These are phyloP conservation scores for Leccinum uliginosum DNA, from an alignment of 768 basidiomycete genomes.

Conservation along the genomic window DNA sequence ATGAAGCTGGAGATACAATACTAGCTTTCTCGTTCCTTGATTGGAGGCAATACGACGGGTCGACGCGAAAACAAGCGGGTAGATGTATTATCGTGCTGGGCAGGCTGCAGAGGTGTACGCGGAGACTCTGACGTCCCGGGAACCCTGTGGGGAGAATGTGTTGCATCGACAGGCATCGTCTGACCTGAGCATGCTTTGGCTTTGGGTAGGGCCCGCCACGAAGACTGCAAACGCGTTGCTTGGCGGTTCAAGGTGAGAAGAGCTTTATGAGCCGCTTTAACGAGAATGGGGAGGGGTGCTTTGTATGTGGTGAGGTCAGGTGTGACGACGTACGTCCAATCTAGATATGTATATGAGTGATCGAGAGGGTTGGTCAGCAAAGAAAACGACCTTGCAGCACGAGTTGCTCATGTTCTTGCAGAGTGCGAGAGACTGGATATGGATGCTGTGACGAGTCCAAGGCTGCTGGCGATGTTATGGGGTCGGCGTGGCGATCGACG, in stretches of 20 bases:
- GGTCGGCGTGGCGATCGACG: constrained; percentile 13
- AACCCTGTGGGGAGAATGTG: background rate
- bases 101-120: background rate
- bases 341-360: constrained; percentile 6
- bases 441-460: background rate
- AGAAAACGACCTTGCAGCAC: constrained; percentile 17
- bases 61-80: constrained; percentile 1
- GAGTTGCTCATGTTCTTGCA: background rate
- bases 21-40: background rate
- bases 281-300: constrained; percentile 20
- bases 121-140: background rate
- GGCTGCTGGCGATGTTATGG: background rate
- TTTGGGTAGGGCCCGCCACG: constrained; percentile 10
- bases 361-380: background rate
- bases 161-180: background rate
- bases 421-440: constrained; percentile 3
- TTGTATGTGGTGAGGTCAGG: constrained; percentile 24
- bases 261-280: constrained; percentile 21
- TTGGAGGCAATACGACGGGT: background rate
- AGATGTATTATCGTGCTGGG: background rate
- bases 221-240: constrained; percentile 6
- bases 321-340: constrained; percentile 27
- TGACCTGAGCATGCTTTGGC: background rate
- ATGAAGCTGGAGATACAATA: background rate
- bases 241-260: constrained; percentile 11